Evolutionary conservation across 2,329 filamentous ascomycete species (phyloP), one percentile per base, ranked within the genome.

Genomic region (Ceratocystis variospora): DNA sequence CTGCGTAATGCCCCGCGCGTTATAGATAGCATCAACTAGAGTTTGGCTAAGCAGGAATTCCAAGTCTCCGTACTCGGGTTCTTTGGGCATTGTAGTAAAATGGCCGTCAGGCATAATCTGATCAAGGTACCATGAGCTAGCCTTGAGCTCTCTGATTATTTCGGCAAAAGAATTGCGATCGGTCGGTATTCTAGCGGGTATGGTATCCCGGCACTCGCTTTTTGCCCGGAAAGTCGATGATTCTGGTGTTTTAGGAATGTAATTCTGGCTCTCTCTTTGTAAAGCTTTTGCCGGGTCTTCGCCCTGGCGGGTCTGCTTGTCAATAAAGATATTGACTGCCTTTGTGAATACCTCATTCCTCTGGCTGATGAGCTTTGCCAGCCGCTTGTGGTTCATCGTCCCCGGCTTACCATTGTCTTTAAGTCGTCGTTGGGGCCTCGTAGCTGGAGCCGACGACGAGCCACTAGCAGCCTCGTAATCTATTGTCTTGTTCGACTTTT

Each of bases 31-130:
- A 74, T 99, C 96, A n/a, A 99, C 92, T 62, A 99, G 77, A 69
- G 89, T 83, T 73, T 99, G 94, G 64, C 91, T 96, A 6, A 99
- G 80, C 19, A 87, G 78, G 72, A 97, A 99, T 33, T 88, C 83
- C 62, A 99, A 79, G 53, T 96, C 88, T 0, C 90, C 92, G 71
- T 89, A 91, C 0, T 92, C 82, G 0, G 93, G 80, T 70, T 87
- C 83, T 71, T 96, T 92, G 1, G 89, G 84, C 70, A 96, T 90
- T 71, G 96, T 95, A 0, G 96, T 89, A 44, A 92, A 84, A 77
- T 96, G 91, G 0, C 94, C 94, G 70, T 96, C 89, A 0, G 92
- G 90, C 0, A 97, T 92, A 69, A 99, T 91, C 75, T 99, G 94
- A 0, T 87, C 87, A 3, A 86, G 88, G 72, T 99, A 99, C 89